Evolutionary conservation across 2,329 filamentous ascomycete species (phyloP), one percentile per base, ranked within the genome.

Genomic region (Stachybotrys chartarum): DNA sequence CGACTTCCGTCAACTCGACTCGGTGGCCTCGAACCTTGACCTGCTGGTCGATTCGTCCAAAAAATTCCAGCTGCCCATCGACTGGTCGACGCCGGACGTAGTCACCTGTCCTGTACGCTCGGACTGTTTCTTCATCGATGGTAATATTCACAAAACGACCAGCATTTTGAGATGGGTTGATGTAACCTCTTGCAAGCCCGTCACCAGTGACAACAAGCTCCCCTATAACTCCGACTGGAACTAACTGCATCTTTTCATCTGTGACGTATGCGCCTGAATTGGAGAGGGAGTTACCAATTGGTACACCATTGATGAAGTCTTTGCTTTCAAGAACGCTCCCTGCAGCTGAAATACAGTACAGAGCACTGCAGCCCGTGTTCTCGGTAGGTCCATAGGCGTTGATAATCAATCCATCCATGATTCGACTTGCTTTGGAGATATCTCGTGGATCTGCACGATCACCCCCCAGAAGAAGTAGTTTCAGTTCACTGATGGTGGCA

Each of bases 11-110:
- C 7, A 77, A 67, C 64, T 76, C 82, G 56, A 79, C 68, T 56
- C 78, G 62, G 55, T 74, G 80, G 46, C 82, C 82, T 32, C 74
- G 72, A 11, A 82, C 63, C 62, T 82, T 82, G 46, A 81, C 72
- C 61, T 82, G 79, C 0, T 71, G 72, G 60, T 82, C 79, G 59
- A 77, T 78, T 31, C 79, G 70, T 10, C 55, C 55, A 17, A 56
- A 16, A 18, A 52, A 47, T 14, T 51, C 18, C 7, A 57, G 42
- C 5, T 46, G 32, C 16, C 54, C 54, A 30, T 52, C 50, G 31
- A 10, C 11, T 24, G 24, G 24, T 24, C 24, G 24, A 4, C 24
- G 24, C 24, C 24, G 24, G 6, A 39, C 30, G 42, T 50, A 50
- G 30, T 56, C 57, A 16, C 55, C 55, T 1, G 57, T 56, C 39